Evolutionary conservation across 208 protist genomes (phyloP), one percentile per base, ranked within the genome.

Genomic region (Kentomonas sorsogonicus): DNA sequence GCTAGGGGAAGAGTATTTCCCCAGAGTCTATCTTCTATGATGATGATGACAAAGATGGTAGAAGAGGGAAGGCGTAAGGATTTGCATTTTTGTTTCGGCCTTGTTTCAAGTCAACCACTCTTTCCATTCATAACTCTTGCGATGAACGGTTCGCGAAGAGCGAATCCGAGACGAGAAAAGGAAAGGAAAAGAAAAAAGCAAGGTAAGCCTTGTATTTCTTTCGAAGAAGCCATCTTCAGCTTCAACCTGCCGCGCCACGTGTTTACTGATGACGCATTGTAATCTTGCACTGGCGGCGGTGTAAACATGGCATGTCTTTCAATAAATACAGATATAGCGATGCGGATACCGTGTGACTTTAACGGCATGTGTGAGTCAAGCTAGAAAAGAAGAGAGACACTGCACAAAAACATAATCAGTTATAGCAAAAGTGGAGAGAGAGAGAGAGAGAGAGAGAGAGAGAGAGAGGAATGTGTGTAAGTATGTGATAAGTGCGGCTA

Each of bases 401-500:
- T 31, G 45, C 15, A 36, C 23, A 31, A 40, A 53, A 18, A 38
- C n/a, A 61, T 9, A 44, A 48, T 43, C 33, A 31, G 52, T 3
- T 11, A 52, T 15, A 30, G 23, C 5, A 36, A 26, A 16, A 2
- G 18, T 15, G 51, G n/a, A 56, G 2, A 18, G 40, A 20, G 22
- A 33, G 10, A 43, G 29, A n/a, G 10, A 2, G 10, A 64, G 25
- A 36, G 40, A 53, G 15, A 59, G 26, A 45, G 20, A 23, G n/a
- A 47, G 25, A 69, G 52, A 34, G 38, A 53, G 15, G 9, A 40
- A 30, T 41, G 27, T 53, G 48, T 53, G 52, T 22, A 22, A 30
- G 31, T 25, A 33, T 60, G 23, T 15, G 6, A 16, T 5, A 9
- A 13, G 20, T 31, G 3, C 36, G 36, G 1, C 66, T 61, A 91